Conservation (phyloP, 2,329 filamentous ascomycete species). For the Elsinoe perseae region DNA sequence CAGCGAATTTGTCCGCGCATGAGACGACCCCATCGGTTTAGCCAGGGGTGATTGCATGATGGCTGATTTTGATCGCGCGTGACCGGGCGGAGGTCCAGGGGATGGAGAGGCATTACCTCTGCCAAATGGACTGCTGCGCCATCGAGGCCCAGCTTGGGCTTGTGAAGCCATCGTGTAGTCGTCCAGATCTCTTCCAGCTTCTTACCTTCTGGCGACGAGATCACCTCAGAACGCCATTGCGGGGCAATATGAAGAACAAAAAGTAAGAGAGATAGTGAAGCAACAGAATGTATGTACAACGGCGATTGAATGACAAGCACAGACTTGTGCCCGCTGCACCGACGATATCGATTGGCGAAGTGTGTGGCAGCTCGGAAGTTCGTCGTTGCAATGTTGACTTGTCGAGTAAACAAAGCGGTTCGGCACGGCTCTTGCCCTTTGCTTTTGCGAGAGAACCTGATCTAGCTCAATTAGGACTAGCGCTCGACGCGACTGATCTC, state of each 20-base stretch:
- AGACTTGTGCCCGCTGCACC: slow-evolving; percentile 9
- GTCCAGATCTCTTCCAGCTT: background rate
- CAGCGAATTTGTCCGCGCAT: slow-evolving; percentile 61
- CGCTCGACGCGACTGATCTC: background rate
- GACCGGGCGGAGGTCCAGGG: slow-evolving; percentile 46
- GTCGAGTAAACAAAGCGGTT: slow-evolving; percentile 15
- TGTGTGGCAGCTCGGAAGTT: background rate
- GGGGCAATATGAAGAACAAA: slow-evolving; percentile 4
- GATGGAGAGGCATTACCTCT: slow-evolving; percentile 58
- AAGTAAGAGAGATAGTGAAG: background rate
- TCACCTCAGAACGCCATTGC: slow-evolving; percentile 11
- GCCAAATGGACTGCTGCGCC: slow-evolving; percentile 73
- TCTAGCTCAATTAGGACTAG: background rate
- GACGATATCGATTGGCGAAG: slow-evolving; percentile 14
- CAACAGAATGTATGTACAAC: slow-evolving; percentile 13
- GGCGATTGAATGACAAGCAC: slow-evolving; percentile 14
- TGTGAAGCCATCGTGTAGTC: slow-evolving; percentile 43
- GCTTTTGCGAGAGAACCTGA: background rate
- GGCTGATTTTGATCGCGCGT: slow-evolving; percentile 64
- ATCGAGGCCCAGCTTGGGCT: slow-evolving; percentile 57
- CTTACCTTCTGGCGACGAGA: slow-evolving; percentile 8
- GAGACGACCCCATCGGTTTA: slow-evolving; percentile 43
- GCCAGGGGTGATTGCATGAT: slow-evolving; percentile 56
- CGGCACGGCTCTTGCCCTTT: slow-evolving; percentile 8
- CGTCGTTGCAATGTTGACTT: slow-evolving; percentile 10